phyloP scores from a whole-genome alignment of 768 basidiomycete species.

The Boletus bicolor region DNA sequence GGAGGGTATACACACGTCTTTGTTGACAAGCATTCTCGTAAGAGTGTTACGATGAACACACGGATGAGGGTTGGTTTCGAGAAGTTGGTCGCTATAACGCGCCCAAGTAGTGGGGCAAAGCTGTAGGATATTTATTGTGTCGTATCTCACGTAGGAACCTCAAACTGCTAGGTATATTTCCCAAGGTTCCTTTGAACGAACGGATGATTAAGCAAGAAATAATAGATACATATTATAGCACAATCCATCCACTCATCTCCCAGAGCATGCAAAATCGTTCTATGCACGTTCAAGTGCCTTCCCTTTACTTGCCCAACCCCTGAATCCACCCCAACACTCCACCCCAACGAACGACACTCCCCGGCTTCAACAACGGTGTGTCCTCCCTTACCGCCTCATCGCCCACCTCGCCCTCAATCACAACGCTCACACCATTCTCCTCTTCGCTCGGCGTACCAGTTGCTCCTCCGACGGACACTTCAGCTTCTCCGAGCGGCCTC shows the following conservation, averaged over 20 bases:
- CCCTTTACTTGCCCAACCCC: slow-evolving; percentile 12
- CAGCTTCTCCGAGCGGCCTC: slow-evolving; percentile 38
- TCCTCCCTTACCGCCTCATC: slow-evolving; percentile 14
- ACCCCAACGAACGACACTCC: slow-evolving; percentile 16
- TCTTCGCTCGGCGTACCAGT: not conserved
- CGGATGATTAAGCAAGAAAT: not conserved
- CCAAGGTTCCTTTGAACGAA: not conserved
- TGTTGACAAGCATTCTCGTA: slow-evolving; percentile 58
- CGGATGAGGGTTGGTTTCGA: slow-evolving; percentile 45
- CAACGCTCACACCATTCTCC: slow-evolving; percentile 14
- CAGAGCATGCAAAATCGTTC: not conserved
- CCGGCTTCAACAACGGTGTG: slow-evolving; percentile 24
- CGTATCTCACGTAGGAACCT: no score
- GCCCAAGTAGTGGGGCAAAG: slow-evolving; percentile 3
- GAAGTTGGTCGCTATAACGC: slow-evolving; percentile 2
- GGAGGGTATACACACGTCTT: slow-evolving; percentile 82
- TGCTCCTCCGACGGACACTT: not conserved
- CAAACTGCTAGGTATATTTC: no score
- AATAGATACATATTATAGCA: not conserved
- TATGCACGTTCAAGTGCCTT: not conserved
- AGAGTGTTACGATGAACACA: slow-evolving; percentile 47
- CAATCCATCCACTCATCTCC: not conserved
- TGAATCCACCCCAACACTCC: slow-evolving; percentile 26
- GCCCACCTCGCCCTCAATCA: slow-evolving; percentile 19
- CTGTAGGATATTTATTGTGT: slow-evolving; percentile 13